Percentiles rank a stretch among this genome's conserved stretches.
phyloP scores from a whole-genome alignment of 768 basidiomycete genomes.

The Amanita exitialis region DNA sequence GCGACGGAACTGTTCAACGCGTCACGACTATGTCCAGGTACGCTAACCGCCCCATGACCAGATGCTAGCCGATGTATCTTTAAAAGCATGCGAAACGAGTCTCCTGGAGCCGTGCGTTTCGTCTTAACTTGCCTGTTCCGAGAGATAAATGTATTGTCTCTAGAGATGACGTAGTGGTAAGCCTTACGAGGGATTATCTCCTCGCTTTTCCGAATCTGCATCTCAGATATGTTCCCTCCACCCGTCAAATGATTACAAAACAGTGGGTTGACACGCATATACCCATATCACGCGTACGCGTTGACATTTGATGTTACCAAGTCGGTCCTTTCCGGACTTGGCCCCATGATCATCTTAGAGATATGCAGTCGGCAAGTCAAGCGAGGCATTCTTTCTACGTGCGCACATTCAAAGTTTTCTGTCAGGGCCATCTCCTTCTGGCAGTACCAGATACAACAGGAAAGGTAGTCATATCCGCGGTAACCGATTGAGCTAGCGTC shows the following conservation, averaged over 20 bases:
- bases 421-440: conserved; percentile 77
- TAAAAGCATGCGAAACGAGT: conserved; percentile 68
- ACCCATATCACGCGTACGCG: conserved; percentile 21
- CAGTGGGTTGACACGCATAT: conserved; percentile 31
- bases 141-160: conserved; percentile 3
- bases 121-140: background rate
- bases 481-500: background rate
- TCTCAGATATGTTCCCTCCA: conserved; percentile 69
- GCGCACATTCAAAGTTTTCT: conserved; percentile 1
- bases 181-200: conserved; percentile 10
- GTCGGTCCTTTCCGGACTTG: conserved; percentile 80
- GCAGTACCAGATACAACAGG: conserved; percentile 87
- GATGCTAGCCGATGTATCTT: background rate
- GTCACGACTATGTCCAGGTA: conserved; percentile 73
- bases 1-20: conserved; percentile 77
- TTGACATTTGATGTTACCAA: conserved; percentile 18
- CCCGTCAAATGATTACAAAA: conserved; percentile 88
- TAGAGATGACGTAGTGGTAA: conserved; percentile 58
- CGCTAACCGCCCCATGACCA: background rate
- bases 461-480: conserved; percentile 37
- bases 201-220: background rate
- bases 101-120: conserved; percentile 63
- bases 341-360: conserved; percentile 66
- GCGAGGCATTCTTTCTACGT: background rate
- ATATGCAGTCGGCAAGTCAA: conserved; percentile 62